Conservation (phyloP, 225 moss, liverwort and hornwort genomes). For the Physcomitrium patens region DNA sequence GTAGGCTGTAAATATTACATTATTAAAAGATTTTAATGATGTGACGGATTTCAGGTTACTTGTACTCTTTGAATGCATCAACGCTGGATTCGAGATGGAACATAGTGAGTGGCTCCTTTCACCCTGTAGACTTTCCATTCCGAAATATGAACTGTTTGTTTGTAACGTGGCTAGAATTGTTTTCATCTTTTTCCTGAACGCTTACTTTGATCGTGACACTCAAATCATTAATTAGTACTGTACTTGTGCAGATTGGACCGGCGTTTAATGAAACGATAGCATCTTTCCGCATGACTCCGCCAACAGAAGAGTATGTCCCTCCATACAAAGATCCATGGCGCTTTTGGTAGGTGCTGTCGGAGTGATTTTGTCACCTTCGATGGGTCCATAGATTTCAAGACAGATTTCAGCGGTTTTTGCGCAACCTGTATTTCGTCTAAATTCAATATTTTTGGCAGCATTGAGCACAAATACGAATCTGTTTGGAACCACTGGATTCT, state of each 20-base stretch:
- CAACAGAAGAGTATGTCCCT: slow-evolving; percentile 80
- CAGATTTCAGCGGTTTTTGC: too few species aligned
- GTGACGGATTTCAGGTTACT: slow-evolving; percentile 60
- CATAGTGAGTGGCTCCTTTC: slow-evolving; percentile 45
- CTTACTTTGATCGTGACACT: slow-evolving; percentile 3
- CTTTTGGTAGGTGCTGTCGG: slow-evolving; percentile 68
- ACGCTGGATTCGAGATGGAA: slow-evolving; percentile 83
- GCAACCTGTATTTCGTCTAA: too few species aligned
- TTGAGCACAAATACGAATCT: too few species aligned
- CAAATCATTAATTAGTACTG: background rate
- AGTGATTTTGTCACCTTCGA: slow-evolving; percentile 4
- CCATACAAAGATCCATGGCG: slow-evolving; percentile 99
- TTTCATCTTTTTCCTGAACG: background rate
- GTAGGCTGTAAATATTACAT: too few species aligned
- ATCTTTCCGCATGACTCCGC: slow-evolving; percentile 73
- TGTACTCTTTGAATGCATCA: slow-evolving; percentile 92
- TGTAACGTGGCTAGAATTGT: slow-evolving; percentile 4
- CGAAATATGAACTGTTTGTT: slow-evolving; percentile 2
- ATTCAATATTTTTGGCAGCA: too few species aligned
- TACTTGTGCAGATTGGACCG: slow-evolving; percentile 65
- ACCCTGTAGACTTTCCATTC: background rate
- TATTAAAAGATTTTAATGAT: background rate
- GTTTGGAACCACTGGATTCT: too few species aligned
- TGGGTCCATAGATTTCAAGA: slow-evolving; percentile 15
- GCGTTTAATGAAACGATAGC: slow-evolving; percentile 59